These are phyloP conservation scores for Leucosporidium scottii DNA, from an alignment of 768 basidiomycete genomes.

Conservation along the genomic window DNA sequence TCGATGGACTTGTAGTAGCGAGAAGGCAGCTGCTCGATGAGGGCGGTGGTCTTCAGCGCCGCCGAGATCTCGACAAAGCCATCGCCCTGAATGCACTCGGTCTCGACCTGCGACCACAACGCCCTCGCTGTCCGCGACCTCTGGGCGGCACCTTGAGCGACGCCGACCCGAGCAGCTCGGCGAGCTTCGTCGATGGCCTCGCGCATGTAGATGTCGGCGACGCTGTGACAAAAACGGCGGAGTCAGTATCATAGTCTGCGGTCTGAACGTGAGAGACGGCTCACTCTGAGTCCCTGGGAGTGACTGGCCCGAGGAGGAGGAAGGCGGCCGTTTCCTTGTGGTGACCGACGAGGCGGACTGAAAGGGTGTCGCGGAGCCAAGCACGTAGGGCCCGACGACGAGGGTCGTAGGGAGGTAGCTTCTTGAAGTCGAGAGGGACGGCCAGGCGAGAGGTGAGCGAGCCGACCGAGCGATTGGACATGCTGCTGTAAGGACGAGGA, in stretches of 20 bases:
- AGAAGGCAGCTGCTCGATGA: conserved; percentile 17
- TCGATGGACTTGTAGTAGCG: conserved; percentile 22
- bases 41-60: not conserved
- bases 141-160: conserved; percentile 13
- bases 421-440: conserved; percentile 17
- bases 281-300: conserved; percentile 20
- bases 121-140: conserved; percentile 4
- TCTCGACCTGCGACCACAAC: conserved; percentile 10
- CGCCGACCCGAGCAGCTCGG: conserved; percentile 8
- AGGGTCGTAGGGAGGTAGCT: conserved; percentile 20
- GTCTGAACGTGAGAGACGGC: not conserved
- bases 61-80: conserved; percentile 21
- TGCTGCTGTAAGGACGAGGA: conserved; percentile 4
- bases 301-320: conserved; percentile 12
- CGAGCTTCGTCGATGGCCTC: conserved; percentile 28
- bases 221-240: not conserved
- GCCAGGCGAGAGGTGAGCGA: conserved; percentile 4
- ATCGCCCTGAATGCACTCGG: conserved; percentile 23
- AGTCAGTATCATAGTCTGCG: not conserved
- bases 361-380: conserved; percentile 24
- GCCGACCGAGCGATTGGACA: not conserved
- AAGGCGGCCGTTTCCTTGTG: conserved; percentile 24
- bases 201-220: conserved; percentile 21
- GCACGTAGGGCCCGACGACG: conserved; percentile 15
- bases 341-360: conserved; percentile 18